Percentiles rank a stretch among this genome's conserved stretches.
Conservation (phyloP, 306 rosid species). For the Pueraria montana region DNA sequence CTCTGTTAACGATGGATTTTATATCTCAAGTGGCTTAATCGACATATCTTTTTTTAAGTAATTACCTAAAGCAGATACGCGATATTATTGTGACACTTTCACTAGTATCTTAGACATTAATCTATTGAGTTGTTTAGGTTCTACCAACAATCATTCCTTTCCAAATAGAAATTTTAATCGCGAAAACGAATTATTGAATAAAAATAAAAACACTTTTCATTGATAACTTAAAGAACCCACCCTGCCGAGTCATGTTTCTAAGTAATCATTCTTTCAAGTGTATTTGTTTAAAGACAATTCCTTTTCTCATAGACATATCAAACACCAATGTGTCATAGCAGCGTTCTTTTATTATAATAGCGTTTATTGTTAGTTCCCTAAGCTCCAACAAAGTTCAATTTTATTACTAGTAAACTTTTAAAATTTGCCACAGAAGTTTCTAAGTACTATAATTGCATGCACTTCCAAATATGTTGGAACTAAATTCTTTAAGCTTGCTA, state of each 20-base stretch:
- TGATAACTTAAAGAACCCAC: slow-evolving; percentile 64
- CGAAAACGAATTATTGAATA: slow-evolving; percentile 37
- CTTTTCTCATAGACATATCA: slow-evolving; percentile 50
- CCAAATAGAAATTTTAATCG: slow-evolving; percentile 48
- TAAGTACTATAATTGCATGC: slow-evolving; percentile 57
- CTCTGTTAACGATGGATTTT: slow-evolving; percentile 36
- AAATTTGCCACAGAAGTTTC: slow-evolving; percentile 63
- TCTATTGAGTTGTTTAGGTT: slow-evolving; percentile 55
- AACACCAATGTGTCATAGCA: slow-evolving; percentile 54
- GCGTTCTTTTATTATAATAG: slow-evolving; percentile 49
- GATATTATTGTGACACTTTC: slow-evolving; percentile 54
- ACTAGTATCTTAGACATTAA: slow-evolving; percentile 53
- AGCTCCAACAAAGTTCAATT: slow-evolving; percentile 56
- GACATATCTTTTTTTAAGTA: slow-evolving; percentile 46
- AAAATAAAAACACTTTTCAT: slow-evolving; percentile 54
- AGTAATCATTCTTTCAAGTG: slow-evolving; percentile 54
- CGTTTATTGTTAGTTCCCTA: slow-evolving; percentile 53
- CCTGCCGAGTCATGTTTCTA: slow-evolving; percentile 52
- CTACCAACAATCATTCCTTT: slow-evolving; percentile 57
- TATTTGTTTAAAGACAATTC: slow-evolving; percentile 50
- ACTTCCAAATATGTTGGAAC: slow-evolving; percentile 86
- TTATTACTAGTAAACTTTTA: slow-evolving; percentile 49
- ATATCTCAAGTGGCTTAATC: slow-evolving; percentile 60
- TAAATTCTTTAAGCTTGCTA: slow-evolving; percentile 46
- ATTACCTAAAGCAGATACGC: slow-evolving; percentile 49